Conservation (phyloP, 2,329 filamentous ascomycete species). For the Aureobasidium mangrovei region DNA sequence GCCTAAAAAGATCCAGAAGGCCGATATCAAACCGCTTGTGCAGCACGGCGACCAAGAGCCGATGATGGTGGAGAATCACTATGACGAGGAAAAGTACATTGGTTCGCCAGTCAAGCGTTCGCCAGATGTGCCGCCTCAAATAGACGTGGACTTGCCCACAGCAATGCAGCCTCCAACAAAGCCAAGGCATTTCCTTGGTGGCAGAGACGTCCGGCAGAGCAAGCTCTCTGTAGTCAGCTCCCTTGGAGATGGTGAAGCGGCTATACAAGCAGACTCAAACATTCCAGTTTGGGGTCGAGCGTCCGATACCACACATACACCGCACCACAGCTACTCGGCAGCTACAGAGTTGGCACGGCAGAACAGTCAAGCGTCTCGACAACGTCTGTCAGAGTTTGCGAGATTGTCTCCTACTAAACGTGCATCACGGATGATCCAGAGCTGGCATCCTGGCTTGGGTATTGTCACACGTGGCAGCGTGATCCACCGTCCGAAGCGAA, state of each 20-base stretch:
- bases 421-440: conserved; percentile 21
- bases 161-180: conserved; percentile 14
- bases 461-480: conserved; percentile 18
- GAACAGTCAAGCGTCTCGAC: conserved; percentile 4
- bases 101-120: conserved; percentile 11
- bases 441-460: conserved; percentile 10
- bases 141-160: conserved; percentile 28
- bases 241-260: conserved; percentile 31
- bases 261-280: conserved; percentile 31
- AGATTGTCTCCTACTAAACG: conserved; percentile 24
- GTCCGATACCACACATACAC: conserved; percentile 29
- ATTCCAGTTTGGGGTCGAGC: conserved; percentile 32
- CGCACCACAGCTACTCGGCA: conserved; percentile 36
- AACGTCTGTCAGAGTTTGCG: conserved; percentile 25
- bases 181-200: neutral
- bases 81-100: conserved; percentile 8
- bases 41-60: conserved; percentile 11
- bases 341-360: conserved; percentile 30
- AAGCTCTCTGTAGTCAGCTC: conserved; percentile 29
- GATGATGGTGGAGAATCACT: neutral
- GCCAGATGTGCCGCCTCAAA: conserved; percentile 32
- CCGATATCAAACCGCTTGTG: conserved; percentile 33
- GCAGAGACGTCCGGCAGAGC: neutral
- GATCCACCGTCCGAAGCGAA: conserved; percentile 22
- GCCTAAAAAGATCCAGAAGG: conserved; percentile 21